Base-by-base conservation (phyloP, 2,329 filamentous ascomycete species). In the Aspergillus sp. region DNA sequence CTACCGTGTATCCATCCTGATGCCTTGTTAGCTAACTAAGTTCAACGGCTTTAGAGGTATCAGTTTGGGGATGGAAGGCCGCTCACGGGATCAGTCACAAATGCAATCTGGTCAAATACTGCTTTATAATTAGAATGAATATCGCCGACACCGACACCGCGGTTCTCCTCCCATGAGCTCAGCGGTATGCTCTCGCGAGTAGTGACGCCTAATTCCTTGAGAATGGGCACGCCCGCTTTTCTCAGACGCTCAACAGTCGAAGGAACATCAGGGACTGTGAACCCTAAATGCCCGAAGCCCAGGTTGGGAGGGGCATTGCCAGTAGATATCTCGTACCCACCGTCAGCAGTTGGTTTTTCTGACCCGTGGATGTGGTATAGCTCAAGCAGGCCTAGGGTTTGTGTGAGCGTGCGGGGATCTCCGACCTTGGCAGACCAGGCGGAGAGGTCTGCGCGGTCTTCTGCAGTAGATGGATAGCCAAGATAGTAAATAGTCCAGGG, bases 401-500 rank as follows among this genome's bases (percentile, higher is more conserved):
- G 61, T 11, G 69, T 71, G 24, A 76, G 57, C 0, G 57, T 61
- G 0, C 56, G 63, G 7, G 67, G 64, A 5, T 66, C 55, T 3
- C 66, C 65, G 3, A 70, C 70, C 7, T 65, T 61, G 42, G 60
- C 55, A 11, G 71, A 69, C 68, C 71, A 75, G 4, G 60, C 43
- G 6, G 56, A 41, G 6, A 72, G 60, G 38, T 73, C 66, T 1
- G 64, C 65, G 32, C 60, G 61, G 44, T 70, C 54, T n/a, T 63
- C 64, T 12, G 63, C 55, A 13, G 69, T 67, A 12, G 69, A 66
- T 4, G 74, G 73, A 42, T 75, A 71, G 6, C 72, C 73, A 5
- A 76, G 69, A 54, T 75, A 76, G 61, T 76, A 76, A 52, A 76
- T 70, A 7, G 73, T 76, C 61, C 73, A 75, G 7, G 72, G 73